Percentiles rank a stretch among this genome's conserved stretches.
phyloP scores from a whole-genome alignment of 352 stramenopile species.

The Pythium vanterpoolii region DNA sequence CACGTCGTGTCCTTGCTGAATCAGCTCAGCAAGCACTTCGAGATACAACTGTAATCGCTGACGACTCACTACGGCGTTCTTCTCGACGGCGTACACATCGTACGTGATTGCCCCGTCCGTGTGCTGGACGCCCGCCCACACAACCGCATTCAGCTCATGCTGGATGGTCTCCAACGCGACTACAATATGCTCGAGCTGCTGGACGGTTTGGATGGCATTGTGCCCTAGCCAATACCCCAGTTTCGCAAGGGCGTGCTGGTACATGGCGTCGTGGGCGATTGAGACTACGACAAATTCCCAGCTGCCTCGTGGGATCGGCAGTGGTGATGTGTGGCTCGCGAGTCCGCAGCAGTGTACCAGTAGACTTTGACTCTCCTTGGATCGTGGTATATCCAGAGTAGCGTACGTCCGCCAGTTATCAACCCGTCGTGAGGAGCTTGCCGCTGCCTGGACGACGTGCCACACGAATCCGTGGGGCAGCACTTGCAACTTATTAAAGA shows the following conservation, averaged over 20 bases:
- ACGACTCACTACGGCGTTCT: slow-evolving; percentile 46
- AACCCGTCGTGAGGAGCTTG: not conserved
- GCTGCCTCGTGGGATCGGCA: slow-evolving; percentile 24
- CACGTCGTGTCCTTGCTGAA: not conserved
- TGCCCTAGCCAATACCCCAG: slow-evolving; percentile 42
- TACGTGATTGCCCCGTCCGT: slow-evolving; percentile 33
- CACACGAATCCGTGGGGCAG: slow-evolving; percentile 44
- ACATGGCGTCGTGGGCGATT: slow-evolving; percentile 51
- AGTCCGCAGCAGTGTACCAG: slow-evolving; percentile 2
- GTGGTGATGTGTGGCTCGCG: not conserved
- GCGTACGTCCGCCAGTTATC: not conserved
- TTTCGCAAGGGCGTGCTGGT: slow-evolving; percentile 38
- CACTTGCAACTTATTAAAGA: slow-evolving; percentile 38
- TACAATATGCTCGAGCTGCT: slow-evolving; percentile 31
- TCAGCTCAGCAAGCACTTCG: not conserved
- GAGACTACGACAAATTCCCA: slow-evolving; percentile 54
- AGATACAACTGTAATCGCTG: slow-evolving; percentile 35
- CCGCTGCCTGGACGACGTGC: slow-evolving; percentile 28
- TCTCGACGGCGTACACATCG: slow-evolving; percentile 40
- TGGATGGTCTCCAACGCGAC: slow-evolving; percentile 27
- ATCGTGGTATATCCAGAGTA: no score
- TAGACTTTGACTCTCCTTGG: no score
- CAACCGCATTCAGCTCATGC: slow-evolving; percentile 6
- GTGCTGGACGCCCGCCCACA: slow-evolving; percentile 28
- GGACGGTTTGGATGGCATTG: slow-evolving; percentile 20